Evolutionary conservation across 768 basidiomycete species (phyloP).

Genomic region (Tephrocybe sp.): DNA sequence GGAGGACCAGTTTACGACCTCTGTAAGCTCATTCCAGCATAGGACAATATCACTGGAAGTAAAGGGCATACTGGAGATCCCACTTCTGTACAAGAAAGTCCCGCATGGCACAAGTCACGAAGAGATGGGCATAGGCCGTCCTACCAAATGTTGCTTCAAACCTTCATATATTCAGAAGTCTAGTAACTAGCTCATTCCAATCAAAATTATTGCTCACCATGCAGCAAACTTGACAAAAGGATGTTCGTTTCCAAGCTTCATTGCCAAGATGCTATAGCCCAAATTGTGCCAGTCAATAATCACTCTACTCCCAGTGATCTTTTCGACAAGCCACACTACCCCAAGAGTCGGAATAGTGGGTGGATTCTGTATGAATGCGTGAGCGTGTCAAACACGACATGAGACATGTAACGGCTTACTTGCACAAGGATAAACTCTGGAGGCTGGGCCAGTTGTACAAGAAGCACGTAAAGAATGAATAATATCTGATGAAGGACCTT

Average conservation of each 20-base stretch:
- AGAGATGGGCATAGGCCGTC: constrained; percentile 84
- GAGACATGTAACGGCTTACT: constrained; percentile 43
- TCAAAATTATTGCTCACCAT: constrained; percentile 50
- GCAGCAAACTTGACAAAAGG: constrained; percentile 72
- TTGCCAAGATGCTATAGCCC: constrained; percentile 88
- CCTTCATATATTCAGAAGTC: constrained; percentile 41
- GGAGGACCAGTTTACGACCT: constrained; percentile 75
- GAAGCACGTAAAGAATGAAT: constrained; percentile 60
- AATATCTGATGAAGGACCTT: constrained; percentile 75
- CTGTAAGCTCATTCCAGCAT: no score
- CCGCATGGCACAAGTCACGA: constrained; percentile 89
- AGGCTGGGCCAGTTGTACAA: constrained; percentile 59
- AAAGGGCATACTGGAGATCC: constrained; percentile 64
- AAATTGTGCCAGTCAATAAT: constrained; percentile 99
- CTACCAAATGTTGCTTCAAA: constrained; percentile 83
- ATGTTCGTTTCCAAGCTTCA: constrained; percentile 73
- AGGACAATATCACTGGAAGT: not conserved
- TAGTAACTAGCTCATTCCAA: no score
- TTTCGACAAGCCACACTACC: constrained; percentile 73
- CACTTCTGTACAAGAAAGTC: constrained; percentile 70
- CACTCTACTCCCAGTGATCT: constrained; percentile 73
- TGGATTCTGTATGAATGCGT: constrained; percentile 67
- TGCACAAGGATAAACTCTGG: constrained; percentile 90
- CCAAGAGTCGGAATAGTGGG: constrained; percentile 94
- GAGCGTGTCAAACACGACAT: not conserved